A percentile compares a stretch with the other conserved stretches of the same genome.
phyloP scores from a whole-genome alignment of 768 basidiomycete species.

The Amanita phalloides region DNA sequence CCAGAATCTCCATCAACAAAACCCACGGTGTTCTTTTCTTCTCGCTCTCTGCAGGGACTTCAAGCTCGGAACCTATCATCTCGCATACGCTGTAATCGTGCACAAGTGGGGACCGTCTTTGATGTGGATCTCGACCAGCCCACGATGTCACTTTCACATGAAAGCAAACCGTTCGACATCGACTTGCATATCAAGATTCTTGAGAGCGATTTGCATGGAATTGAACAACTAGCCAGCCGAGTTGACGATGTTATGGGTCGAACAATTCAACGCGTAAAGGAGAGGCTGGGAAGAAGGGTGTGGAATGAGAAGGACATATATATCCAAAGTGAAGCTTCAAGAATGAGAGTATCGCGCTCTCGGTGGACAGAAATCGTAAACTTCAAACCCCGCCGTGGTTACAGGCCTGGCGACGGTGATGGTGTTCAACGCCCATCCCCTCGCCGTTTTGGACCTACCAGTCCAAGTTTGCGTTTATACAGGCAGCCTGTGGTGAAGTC shows the following conservation, averaged over 20 bases:
- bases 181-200: conserved; percentile 48
- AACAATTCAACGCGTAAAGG: conserved; percentile 53
- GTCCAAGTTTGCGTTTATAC: background rate
- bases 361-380: conserved; percentile 42
- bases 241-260: conserved; percentile 36
- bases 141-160: conserved; percentile 3
- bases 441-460: background rate
- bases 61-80: background rate
- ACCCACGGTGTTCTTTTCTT: background rate
- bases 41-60: background rate
- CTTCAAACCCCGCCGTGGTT: conserved; percentile 22
- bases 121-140: conserved; percentile 24
- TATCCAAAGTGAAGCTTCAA: conserved; percentile 19
- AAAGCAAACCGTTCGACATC: conserved; percentile 34
- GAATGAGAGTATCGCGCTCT: conserved; percentile 26
- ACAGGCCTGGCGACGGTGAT: background rate
- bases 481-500: background rate
- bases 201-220: conserved; percentile 38
- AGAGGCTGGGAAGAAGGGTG: conserved; percentile 68
- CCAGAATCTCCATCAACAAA: background rate
- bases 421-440: background rate
- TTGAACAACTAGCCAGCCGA: conserved; percentile 32
- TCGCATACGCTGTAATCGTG: conserved; percentile 1
- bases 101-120: conserved; percentile 13
- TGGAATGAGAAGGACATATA: conserved; percentile 54